phyloP scores from a whole-genome alignment of 495 filamentous ascomycete species.

The Gamarada debralockiae region DNA sequence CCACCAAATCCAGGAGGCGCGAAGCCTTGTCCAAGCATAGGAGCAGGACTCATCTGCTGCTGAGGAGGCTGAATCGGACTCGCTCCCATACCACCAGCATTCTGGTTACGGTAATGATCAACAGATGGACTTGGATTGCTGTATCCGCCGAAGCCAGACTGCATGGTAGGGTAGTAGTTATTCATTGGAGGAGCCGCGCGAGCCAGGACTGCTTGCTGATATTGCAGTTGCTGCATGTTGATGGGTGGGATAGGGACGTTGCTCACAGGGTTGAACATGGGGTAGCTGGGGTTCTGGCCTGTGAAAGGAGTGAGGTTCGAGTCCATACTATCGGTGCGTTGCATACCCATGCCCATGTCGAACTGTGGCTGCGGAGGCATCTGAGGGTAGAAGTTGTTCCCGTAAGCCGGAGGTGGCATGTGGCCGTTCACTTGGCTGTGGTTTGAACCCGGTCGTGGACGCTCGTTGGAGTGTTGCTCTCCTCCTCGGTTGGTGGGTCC shows the following conservation, averaged over 20 bases:
- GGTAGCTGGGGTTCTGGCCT: constrained; percentile 33
- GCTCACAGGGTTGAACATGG: constrained; percentile 43
- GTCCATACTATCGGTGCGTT: constrained; percentile 55
- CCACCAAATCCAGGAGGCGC: constrained; percentile 46
- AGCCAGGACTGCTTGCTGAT: constrained; percentile 54
- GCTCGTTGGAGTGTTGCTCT: constrained; percentile 31
- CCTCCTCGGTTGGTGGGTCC: constrained; percentile 37
- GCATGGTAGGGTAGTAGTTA: constrained; percentile 46
- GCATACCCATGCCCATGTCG: constrained; percentile 43
- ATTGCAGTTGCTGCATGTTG: constrained; percentile 51
- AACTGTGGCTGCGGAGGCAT: constrained; percentile 26
- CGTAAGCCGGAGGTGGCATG: constrained; percentile 26
- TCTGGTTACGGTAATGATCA: constrained; percentile 45
- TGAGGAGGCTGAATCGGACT: constrained; percentile 37
- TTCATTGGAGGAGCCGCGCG: constrained; percentile 46
- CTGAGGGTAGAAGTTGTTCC: constrained; percentile 36
- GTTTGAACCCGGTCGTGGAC: constrained; percentile 51
- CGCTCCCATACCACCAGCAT: constrained; percentile 30
- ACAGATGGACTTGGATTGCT: constrained; percentile 38
- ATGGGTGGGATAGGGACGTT: constrained; percentile 45
- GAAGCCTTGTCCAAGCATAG: constrained; percentile 25
- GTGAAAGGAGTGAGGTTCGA: constrained; percentile 48
- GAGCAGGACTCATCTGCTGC: constrained; percentile 20
- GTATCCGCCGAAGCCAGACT: constrained; percentile 43
- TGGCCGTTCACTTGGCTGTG: constrained; percentile 40